Evolutionary conservation across 2,329 filamentous ascomycete species (phyloP), one percentile per base, ranked within the genome.

Genomic region (Xenosphaeropsis pyriputrescens): DNA sequence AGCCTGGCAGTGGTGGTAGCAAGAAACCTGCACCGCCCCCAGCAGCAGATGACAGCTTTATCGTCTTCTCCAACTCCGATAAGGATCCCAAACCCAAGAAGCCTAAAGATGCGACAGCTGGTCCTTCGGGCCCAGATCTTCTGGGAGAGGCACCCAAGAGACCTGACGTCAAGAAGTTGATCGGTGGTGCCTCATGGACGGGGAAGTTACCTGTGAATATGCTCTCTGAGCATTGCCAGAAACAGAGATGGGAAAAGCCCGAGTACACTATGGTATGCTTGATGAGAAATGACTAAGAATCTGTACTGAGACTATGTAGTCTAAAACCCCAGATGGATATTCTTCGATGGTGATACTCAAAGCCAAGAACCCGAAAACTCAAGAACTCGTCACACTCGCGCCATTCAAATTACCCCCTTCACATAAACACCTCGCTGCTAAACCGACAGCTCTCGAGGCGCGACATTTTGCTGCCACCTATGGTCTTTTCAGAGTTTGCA

Each of bases 181-280:
- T 98, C 52, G 91, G 86, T 32, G 91, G 91, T 35, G 76, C 85
- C 41, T 95, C 86, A 48, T 98, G 91, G 91, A 98, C 91, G 0
- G 91, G 91, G 31, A 98, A 98, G 57, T 65, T 98, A 22, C 91
- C 91, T 1, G 83, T 95, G 45, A 95, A 93, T 55, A 70, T 96
- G 50, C 72, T 96, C 45, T 85, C 83, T 29, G 91, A 96, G 65
- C 84, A 93, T 60, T 95, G 88, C 51, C 86, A 94, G 61, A 93
- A 89, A 58, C 84, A 93, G 57, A 85, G 85, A 55, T 98, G 91
- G 91, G 83, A 85, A 47, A 89, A 79, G 55, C 89, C 89, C 2
- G 88, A 93, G 45, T 98, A 94, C 58, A 81, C 80, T 45, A 85
- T 85, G 64, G 75, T 80, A 62, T 55, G 61, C 40, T 35, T 48